phyloP scores from a whole-genome alignment of 768 basidiomycete genomes.

The Rickenella mellea region DNA sequence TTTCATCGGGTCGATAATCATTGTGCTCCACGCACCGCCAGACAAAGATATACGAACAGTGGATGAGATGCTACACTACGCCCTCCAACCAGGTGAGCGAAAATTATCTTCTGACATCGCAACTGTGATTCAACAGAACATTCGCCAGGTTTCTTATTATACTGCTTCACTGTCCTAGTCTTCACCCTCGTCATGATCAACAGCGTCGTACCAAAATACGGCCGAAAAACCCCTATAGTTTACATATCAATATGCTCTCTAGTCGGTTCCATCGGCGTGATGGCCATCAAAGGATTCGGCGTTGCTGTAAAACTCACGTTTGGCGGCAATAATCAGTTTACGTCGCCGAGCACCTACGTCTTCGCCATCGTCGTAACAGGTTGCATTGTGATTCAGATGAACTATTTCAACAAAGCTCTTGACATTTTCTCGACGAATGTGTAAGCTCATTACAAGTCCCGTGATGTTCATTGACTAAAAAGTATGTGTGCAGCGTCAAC shows the following conservation, averaged over 20 bases:
- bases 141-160: slow-evolving; percentile 73
- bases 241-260: slow-evolving; percentile 96
- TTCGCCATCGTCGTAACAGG: slow-evolving; percentile 74
- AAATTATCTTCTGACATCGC: neutral
- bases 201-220: slow-evolving; percentile 73
- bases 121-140: neutral
- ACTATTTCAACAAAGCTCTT: slow-evolving; percentile 96
- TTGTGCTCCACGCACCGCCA: slow-evolving; percentile 92
- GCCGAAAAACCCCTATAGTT: slow-evolving; percentile 79
- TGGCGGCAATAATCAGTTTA: slow-evolving; percentile 89
- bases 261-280: slow-evolving; percentile 93
- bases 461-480: neutral
- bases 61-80: slow-evolving; percentile 86
- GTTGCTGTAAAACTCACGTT: slow-evolving; percentile 93
- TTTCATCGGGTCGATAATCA: slow-evolving; percentile 82
- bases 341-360: slow-evolving; percentile 92
- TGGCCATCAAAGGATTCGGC: slow-evolving; percentile 98
- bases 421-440: slow-evolving; percentile 97
- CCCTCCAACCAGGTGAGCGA: slow-evolving; percentile 78
- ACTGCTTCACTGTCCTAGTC: slow-evolving; percentile 77
- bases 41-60: slow-evolving; percentile 91
- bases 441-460: slow-evolving; percentile 41
- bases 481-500: slow-evolving; percentile 60
- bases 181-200: slow-evolving; percentile 85
- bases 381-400: slow-evolving; percentile 90